Percentiles rank a stretch among this genome's conserved stretches.
Evolutionary conservation across 2,329 filamentous ascomycete species (phyloP).

Genomic region (Harringtonia aguacate): DNA sequence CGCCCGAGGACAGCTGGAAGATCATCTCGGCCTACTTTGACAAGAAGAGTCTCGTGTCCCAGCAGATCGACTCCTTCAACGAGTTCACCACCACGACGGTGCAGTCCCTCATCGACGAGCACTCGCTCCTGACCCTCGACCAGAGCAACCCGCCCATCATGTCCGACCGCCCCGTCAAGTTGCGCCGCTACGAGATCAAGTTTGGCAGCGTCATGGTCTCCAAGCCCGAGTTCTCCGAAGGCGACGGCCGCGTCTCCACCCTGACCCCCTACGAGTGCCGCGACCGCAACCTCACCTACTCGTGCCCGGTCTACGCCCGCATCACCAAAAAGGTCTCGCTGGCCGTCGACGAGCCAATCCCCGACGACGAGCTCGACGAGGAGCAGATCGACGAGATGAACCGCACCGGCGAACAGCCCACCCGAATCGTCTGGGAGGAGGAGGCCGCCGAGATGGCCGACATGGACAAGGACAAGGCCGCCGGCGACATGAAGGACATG

Average conservation of each 20-base stretch:
- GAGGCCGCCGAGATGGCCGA: constrained; percentile 44
- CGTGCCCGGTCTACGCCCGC: constrained; percentile 79
- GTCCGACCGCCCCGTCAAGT: constrained; percentile 68
- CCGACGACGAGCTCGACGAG: constrained; percentile 57
- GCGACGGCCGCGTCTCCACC: constrained; percentile 76
- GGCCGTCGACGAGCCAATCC: constrained; percentile 64
- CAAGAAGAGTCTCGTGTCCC: constrained; percentile 86
- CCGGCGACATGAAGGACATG: constrained; percentile 53
- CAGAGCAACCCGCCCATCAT: constrained; percentile 72
- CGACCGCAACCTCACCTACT: constrained; percentile 90
- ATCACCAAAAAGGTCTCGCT: constrained; percentile 79
- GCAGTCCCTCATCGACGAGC: constrained; percentile 89
- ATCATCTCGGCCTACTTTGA: constrained; percentile 98
- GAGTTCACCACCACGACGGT: constrained; percentile 92
- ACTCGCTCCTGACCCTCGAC: constrained; percentile 84
- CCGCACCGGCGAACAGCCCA: constrained; percentile 46
- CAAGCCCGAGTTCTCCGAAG: constrained; percentile 83
- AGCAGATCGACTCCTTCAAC: constrained; percentile 97
- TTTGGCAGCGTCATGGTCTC: constrained; percentile 86
- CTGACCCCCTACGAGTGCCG: constrained; percentile 92
- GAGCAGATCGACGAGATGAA: constrained; percentile 46
- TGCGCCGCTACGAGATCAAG: constrained; percentile 89
- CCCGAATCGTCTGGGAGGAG: constrained; percentile 49
- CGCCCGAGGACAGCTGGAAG: constrained; percentile 95
- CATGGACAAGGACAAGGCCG: constrained; percentile 36